These are phyloP conservation scores for Coprinopsis sp. DNA, from an alignment of 768 basidiomycete species.

Conservation along the genomic window DNA sequence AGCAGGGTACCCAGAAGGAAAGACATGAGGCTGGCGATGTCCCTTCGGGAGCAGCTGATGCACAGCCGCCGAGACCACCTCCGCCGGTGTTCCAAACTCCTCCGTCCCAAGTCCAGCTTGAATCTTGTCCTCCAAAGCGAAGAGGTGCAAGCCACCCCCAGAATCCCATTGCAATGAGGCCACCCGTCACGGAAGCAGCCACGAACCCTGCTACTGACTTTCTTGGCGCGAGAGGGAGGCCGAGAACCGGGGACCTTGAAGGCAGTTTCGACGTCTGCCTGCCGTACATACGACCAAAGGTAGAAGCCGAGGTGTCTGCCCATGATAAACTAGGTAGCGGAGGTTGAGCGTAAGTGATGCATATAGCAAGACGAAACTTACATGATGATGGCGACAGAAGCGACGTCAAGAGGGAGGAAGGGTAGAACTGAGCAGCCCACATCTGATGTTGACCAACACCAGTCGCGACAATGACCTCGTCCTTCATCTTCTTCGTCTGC, in stretches of 20 bases:
- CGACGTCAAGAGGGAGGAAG: slow-evolving; percentile 80
- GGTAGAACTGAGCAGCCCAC: slow-evolving; percentile 96
- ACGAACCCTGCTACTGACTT: slow-evolving; percentile 84
- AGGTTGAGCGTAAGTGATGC: too few relatives aligned
- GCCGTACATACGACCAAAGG: slow-evolving; percentile 83
- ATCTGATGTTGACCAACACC: slow-evolving; percentile 99
- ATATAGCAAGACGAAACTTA: too few relatives aligned
- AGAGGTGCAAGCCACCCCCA: slow-evolving; percentile 59
- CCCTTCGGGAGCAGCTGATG: too few relatives aligned
- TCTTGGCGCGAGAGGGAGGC: slow-evolving; percentile 68
- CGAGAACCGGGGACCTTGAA: slow-evolving; percentile 35
- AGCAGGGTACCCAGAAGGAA: too few relatives aligned
- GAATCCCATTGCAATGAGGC: slow-evolving; percentile 60
- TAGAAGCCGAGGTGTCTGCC: slow-evolving; percentile 94
- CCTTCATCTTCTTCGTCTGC: slow-evolving; percentile 76
- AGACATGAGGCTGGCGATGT: too few relatives aligned
- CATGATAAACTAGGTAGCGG: slow-evolving; percentile 68
- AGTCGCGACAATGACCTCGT: slow-evolving; percentile 83
- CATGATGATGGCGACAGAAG: slow-evolving; percentile 88
- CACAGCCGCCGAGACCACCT: too few relatives aligned
- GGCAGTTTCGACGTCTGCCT: slow-evolving; percentile 52
- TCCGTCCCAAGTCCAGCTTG: slow-evolving; percentile 55
- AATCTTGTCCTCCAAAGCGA: slow-evolving; percentile 29
- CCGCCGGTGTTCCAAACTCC: slow-evolving; percentile 36
- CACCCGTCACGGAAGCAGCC: slow-evolving; percentile 72